Conservation (phyloP, 2,329 filamentous ascomycete species). For the Pseudocercospora musae region DNA sequence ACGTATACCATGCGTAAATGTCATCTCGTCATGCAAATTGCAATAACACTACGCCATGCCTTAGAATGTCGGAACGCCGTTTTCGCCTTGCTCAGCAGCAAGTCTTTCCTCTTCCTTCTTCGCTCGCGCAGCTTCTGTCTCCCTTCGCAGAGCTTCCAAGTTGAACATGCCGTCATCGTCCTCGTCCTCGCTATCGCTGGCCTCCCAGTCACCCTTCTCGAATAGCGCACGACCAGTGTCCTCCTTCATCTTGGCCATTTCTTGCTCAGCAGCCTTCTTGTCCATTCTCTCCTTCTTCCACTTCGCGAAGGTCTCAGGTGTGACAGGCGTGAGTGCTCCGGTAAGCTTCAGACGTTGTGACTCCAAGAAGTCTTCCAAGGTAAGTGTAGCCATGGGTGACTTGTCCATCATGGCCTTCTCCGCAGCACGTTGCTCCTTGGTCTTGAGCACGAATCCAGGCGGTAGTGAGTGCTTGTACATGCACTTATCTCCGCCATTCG, state of each 20-base stretch:
- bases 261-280: constrained; percentile 93
- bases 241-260: constrained; percentile 87
- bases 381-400: constrained; percentile 88
- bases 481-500: constrained; percentile 94
- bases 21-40: not conserved
- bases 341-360: constrained; percentile 93
- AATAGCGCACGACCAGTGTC: constrained; percentile 93
- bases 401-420: constrained; percentile 97
- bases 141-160: constrained; percentile 72
- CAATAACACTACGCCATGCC: not conserved
- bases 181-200: constrained; percentile 62
- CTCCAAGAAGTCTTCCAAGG: constrained; percentile 95
- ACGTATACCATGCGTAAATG: constrained; percentile 1
- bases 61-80: constrained; percentile 10
- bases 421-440: constrained; percentile 90
- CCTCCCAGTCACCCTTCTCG: constrained; percentile 90
- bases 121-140: constrained; percentile 74
- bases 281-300: constrained; percentile 94
- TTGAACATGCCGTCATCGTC: constrained; percentile 68
- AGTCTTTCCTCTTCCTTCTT: constrained; percentile 74
- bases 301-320: constrained; percentile 84
- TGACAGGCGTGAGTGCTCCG: constrained; percentile 88
- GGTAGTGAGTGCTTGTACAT: constrained; percentile 97
- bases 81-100: constrained; percentile 17
- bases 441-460: constrained; percentile 94